Evolutionary conservation across 1,139 yeast genomes (phyloP).

Genomic region (Lipomyces yarrowii): DNA sequence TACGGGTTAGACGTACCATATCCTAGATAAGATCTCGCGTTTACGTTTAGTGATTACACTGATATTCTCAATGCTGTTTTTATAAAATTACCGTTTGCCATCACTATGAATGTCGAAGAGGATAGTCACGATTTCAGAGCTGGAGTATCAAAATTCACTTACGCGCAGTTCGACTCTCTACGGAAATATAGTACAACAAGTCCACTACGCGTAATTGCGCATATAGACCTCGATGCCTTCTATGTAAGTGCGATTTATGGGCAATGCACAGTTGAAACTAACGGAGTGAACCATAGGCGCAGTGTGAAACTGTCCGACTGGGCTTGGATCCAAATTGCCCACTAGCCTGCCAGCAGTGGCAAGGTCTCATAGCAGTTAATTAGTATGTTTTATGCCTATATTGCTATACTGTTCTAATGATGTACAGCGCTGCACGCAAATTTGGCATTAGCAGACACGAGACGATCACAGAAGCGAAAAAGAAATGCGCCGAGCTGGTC

Average conservation of each 20-base stretch:
- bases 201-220: constrained; percentile 80
- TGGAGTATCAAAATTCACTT: constrained; percentile 10
- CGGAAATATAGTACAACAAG: constrained; percentile 37
- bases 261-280: background rate
- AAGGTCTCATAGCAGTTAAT: constrained; percentile 77
- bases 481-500: constrained; percentile 73
- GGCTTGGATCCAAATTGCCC: constrained; percentile 70
- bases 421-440: constrained; percentile 78
- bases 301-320: constrained; percentile 80
- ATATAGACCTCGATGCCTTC: constrained; percentile 90
- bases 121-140: background rate
- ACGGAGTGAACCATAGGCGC: constrained; percentile 50
- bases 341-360: constrained; percentile 94
- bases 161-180: constrained; percentile 18
- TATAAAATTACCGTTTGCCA: background rate
- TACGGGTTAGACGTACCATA: too few relatives aligned
- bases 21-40: background rate
- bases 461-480: constrained; percentile 62
- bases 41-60: background rate
- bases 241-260: constrained; percentile 50
- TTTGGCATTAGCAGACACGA: constrained; percentile 84
- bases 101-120: background rate
- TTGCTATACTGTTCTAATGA: background rate
- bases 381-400: constrained; percentile 36
- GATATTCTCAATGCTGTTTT: background rate